These are phyloP conservation scores for Dissoconium aciculare DNA, from an alignment of 2,329 filamentous ascomycete genomes.

Conservation along the genomic window DNA sequence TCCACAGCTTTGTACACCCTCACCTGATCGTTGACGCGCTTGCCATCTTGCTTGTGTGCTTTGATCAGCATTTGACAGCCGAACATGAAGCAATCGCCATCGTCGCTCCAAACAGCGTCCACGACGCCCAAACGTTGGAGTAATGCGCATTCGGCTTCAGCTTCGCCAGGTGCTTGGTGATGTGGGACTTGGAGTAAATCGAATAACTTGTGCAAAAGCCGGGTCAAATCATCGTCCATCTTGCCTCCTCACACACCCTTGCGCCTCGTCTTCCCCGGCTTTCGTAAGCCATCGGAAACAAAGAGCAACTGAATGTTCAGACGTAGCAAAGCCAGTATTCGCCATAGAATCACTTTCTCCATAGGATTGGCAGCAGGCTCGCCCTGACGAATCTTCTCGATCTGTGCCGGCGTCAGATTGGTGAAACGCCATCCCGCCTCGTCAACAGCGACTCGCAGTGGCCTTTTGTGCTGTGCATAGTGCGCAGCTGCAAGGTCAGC, in stretches of 20 bases:
- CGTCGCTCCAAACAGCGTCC: conserved; percentile 36
- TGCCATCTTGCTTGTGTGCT: conserved; percentile 18
- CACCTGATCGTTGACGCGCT: conserved; percentile 23
- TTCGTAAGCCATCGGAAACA: conserved; percentile 39
- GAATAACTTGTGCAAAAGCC: conserved; percentile 26
- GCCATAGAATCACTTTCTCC: conserved; percentile 29
- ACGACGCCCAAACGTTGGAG: conserved; percentile 31
- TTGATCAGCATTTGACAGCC: conserved; percentile 31
- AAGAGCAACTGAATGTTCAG: conserved; percentile 39
- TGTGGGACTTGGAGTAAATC: conserved; percentile 28
- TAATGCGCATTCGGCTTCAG: conserved; percentile 33
- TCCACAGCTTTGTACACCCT: conserved; percentile 21
- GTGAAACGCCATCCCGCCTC: conserved; percentile 32
- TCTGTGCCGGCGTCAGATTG: conserved; percentile 24
- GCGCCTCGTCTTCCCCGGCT: conserved; percentile 22
- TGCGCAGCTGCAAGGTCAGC: conserved; percentile 27
- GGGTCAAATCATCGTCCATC: conserved; percentile 23
- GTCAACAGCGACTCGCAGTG: conserved; percentile 30
- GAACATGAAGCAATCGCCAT: conserved; percentile 35
- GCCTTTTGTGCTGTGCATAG: conserved; percentile 22
- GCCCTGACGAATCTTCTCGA: conserved; percentile 24
- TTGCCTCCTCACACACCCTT: conserved; percentile 17
- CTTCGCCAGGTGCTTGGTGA: conserved; percentile 33
- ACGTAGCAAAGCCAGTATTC: conserved; percentile 32
- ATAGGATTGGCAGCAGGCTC: conserved; percentile 27